Base-by-base conservation (phyloP, 1,284 basidiomycete genomes). In the Cerioporus squamosus region DNA sequence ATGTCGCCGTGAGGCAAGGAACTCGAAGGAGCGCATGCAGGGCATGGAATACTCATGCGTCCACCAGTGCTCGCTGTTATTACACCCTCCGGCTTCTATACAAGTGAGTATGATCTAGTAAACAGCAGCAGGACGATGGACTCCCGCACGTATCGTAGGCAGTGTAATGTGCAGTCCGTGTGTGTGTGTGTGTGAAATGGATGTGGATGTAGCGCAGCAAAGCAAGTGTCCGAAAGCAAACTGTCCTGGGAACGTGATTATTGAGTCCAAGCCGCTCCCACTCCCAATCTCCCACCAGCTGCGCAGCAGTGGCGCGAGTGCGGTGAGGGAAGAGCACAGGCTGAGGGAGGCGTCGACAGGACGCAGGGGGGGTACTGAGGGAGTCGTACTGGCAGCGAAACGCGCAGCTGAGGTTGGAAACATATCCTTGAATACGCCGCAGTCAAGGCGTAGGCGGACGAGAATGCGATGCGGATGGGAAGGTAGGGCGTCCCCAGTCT, bases 41-140 rank as follows among this genome's bases (percentile, higher is more conserved):
- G n/a, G n/a, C n/a, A n/a, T n/a, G n/a, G n/a, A n/a, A n/a, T n/a
- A n/a, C n/a, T n/a, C n/a, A n/a, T n/a, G n/a, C n/a, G n/a, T n/a
- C n/a, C n/a, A n/a, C n/a, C n/a, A n/a, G 40, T n/a, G 17, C 40
- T 42, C 40, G 20, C 38, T 51, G 36, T 56, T 56, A 45, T 39
- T 56, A 56, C 55, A 56, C 48, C 43, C 55, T 39, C 43, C 48
- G 20, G 54, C 38, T 43, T 40, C 33, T 50, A 44, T 55, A 50
- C 54, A 55, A 44, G 54, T 24, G 22, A 20, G 31, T 50, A 20
- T 54, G 45, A 55, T 51, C 55, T 51, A 56, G 48, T 46, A 18
- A 51, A 56, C 55, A 56, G 48, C 47, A 44, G 54, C 42, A 20
- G 54, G 31, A 55, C 47, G 48, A n/a, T 20, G 39, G 6, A 20